Percentiles rank a stretch among this genome's conserved stretches.
phyloP scores from a whole-genome alignment of 2,329 filamentous ascomycete species.

The Xylaria digitata region DNA sequence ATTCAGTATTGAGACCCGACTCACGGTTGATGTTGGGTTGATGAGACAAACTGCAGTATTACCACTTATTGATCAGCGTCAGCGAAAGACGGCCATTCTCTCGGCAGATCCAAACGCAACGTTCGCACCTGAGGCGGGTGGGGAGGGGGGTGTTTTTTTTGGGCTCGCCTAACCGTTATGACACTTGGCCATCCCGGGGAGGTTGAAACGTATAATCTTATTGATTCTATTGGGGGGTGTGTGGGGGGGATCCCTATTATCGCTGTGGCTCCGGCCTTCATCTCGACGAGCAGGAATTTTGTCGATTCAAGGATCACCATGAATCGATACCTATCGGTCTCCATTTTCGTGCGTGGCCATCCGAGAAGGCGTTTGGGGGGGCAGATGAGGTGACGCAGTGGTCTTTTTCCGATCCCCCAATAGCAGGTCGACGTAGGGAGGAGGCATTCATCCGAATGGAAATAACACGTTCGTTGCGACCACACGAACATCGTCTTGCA shows the following conservation, averaged over 20 bases:
- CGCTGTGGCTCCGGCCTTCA: conserved; percentile 1
- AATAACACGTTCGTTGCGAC: conserved; percentile 27
- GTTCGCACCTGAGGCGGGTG: conserved; percentile 18
- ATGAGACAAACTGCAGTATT: conserved; percentile 6
- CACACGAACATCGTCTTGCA: conserved; percentile 16
- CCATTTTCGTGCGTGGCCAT: conserved; percentile 22
- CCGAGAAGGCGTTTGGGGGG: conserved; percentile 20
- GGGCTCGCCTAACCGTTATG: conserved; percentile 25
- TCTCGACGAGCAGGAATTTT: conserved; percentile 12
- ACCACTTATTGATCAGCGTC: conserved; percentile 9
- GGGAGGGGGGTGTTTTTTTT: not conserved
- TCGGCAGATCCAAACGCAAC: conserved; percentile 25
- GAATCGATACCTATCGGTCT: conserved; percentile 6
- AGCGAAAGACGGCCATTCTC: conserved; percentile 27
- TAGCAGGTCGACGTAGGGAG: not conserved
- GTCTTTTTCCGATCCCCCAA: conserved; percentile 28
- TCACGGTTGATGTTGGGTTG: conserved; percentile 4
- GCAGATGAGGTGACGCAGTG: conserved; percentile 20
- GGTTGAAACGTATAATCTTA: conserved; percentile 25
- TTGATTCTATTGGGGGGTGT: conserved; percentile 19
- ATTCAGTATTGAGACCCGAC: conserved; percentile 12
- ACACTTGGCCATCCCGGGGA: conserved; percentile 19
- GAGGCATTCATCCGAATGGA: conserved; percentile 26
- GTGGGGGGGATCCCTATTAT: not conserved
- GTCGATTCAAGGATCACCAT: conserved; percentile 4